Percentiles rank a stretch among this genome's conserved stretches.
Conservation (phyloP, 768 basidiomycete species). For the Polyporus arcularius region DNA sequence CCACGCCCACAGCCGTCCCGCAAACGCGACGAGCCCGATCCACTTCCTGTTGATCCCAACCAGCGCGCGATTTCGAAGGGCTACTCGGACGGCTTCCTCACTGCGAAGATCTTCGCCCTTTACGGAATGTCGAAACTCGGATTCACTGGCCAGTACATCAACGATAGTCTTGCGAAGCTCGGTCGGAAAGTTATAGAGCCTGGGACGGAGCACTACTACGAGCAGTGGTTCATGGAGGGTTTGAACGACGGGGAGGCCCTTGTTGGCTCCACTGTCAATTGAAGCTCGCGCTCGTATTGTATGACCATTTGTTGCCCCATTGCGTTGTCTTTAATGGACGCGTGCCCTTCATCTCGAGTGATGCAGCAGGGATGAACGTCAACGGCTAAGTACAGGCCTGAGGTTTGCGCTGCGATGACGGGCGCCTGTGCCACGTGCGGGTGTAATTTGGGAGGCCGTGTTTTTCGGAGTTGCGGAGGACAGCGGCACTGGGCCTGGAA, state of each 20-base stretch:
- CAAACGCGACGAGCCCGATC: not conserved
- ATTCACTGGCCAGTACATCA: conserved; percentile 62
- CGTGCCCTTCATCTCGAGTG: not conserved
- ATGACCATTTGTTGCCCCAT: not conserved
- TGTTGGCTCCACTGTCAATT: conserved; percentile 5
- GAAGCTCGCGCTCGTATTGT: not conserved
- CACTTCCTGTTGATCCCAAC: conserved; percentile 7
- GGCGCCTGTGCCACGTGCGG: too few relatives aligned
- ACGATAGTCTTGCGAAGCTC: conserved; percentile 42
- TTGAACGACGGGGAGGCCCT: conserved; percentile 45
- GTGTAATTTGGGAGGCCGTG: not conserved
- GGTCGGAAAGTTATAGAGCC: conserved; percentile 37
- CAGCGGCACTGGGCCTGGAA: not conserved
- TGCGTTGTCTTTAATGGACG: too few relatives aligned
- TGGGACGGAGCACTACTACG: conserved; percentile 47
- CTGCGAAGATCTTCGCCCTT: conserved; percentile 56
- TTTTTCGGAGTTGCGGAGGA: not conserved
- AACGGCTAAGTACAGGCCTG: too few relatives aligned
- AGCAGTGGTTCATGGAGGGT: conserved; percentile 49
- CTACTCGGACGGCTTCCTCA: conserved; percentile 60
- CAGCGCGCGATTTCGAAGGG: conserved; percentile 41
- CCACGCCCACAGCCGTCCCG: not conserved
- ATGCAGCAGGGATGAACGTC: not conserved
- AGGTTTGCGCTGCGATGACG: not conserved
- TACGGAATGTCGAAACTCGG: conserved; percentile 54